A percentile compares a stretch with the other conserved stretches of the same genome.
Conservation (phyloP, 495 filamentous ascomycete species). For the Tuber indicum region DNA sequence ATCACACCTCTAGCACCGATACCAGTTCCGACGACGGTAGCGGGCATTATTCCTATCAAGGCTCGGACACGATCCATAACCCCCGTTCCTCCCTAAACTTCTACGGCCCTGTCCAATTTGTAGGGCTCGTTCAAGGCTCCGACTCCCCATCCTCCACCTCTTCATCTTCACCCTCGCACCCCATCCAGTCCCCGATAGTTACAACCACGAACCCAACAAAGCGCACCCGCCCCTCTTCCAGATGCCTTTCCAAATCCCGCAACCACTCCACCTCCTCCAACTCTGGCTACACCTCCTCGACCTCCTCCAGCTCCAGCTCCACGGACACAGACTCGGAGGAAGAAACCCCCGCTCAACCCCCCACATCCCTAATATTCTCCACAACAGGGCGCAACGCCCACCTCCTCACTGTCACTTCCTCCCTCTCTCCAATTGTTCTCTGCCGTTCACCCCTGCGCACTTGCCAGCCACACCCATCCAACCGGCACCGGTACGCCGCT, state of each 20-base stretch:
- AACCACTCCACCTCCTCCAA: not conserved
- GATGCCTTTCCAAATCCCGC: conserved; percentile 17
- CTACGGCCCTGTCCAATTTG: conserved; percentile 15
- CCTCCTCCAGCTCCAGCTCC: not conserved
- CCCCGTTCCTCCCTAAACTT: not conserved
- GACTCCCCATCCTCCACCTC: conserved; percentile 4
- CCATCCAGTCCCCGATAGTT: not conserved
- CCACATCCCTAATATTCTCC: conserved; percentile 50
- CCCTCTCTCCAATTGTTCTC: conserved; percentile 47
- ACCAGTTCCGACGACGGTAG: conserved; percentile 14
- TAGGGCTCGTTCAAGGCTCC: conserved; percentile 19
- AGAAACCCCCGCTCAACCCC: conserved; percentile 17
- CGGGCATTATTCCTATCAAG: conserved; percentile 8
- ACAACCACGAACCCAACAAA: not conserved
- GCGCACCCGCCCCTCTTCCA: conserved; percentile 3
- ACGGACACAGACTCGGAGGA: conserved; percentile 13
- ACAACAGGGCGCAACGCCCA: conserved; percentile 51
- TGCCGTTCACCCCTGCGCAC: conserved; percentile 47
- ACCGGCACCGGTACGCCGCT: conserved; percentile 43
- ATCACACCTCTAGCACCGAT: conserved; percentile 17
- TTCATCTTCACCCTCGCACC: not conserved
- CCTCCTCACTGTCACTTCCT: conserved; percentile 50
- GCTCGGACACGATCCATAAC: conserved; percentile 1
- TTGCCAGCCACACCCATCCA: conserved; percentile 42
- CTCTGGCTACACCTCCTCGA: conserved; percentile 5